Evolutionary conservation across 257 asterid species (phyloP).

Genomic region (Salvia splendens): DNA sequence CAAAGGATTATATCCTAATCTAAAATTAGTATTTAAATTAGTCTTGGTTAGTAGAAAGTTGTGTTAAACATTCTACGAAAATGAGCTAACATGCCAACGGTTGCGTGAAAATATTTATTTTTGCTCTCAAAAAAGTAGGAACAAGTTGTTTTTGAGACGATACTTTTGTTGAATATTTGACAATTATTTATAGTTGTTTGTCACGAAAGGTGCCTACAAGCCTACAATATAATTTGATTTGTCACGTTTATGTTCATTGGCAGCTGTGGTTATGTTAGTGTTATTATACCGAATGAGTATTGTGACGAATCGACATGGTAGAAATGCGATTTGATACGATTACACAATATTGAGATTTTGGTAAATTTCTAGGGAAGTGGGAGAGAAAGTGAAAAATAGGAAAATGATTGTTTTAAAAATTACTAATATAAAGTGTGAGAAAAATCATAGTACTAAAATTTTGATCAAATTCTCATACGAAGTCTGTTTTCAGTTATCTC

Average conservation of each 20-base stretch:
- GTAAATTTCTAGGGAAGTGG: too few relatives aligned
- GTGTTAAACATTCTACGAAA: background rate
- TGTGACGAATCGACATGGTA: too few relatives aligned
- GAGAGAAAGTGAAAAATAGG: too few relatives aligned
- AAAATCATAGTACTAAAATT: too few relatives aligned
- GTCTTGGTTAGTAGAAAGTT: background rate
- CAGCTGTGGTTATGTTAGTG: too few relatives aligned
- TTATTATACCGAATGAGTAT: too few relatives aligned
- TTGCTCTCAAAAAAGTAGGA: background rate
- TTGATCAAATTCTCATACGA: too few relatives aligned
- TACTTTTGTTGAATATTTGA: conserved; percentile 25
- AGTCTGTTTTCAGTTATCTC: too few relatives aligned
- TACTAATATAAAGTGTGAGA: too few relatives aligned
- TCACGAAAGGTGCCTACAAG: conserved; percentile 1
- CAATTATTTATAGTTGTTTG: conserved; percentile 4
- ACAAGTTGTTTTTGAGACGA: conserved; percentile 21
- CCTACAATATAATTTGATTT: background rate
- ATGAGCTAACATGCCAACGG: conserved; percentile 14
- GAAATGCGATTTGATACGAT: too few relatives aligned
- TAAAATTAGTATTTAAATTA: background rate
- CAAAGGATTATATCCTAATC: background rate
- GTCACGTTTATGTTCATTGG: conserved; percentile 19
- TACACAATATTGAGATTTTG: too few relatives aligned
- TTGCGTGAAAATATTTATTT: conserved; percentile 20
- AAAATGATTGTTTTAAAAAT: too few relatives aligned